Base-by-base conservation (phyloP, 805 yeast genomes). In the Wickerhamia fluorescens region DNA sequence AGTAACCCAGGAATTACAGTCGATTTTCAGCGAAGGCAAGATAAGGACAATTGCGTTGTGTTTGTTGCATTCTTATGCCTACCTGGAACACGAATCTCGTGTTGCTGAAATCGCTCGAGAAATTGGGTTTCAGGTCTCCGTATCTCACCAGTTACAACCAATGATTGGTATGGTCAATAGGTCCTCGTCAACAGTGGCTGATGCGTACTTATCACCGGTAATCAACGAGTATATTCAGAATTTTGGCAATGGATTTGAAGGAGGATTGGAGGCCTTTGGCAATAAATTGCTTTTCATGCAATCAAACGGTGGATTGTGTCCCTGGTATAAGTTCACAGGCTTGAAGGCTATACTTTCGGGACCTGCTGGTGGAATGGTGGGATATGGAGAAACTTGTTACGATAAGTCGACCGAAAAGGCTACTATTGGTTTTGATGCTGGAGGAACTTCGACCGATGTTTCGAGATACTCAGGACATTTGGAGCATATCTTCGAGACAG, bases 361-460 rank as follows among this genome's bases (percentile, higher is more conserved):
- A 2, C 97, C 97, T 3, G 97, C 97, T 7, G 97, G 97, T 21
- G 97, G 97, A 28, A 94, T 89, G 34, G 96, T 89, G 19, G 97
- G 97, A 0, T 84, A 76, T 44, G 84, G 95, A 0, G 69, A 74
- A 29, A 88, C 97, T 0, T 83, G 95, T 37, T 85, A 68, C 49
- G 73, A 68, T 36, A 31, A 15, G 5, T 11, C 14, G 4, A 19
- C 36, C 13, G 28, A 24, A 4, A 42, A 33, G 23, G 63, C 62
- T 12, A 58, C 65, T 17, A 53, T 62, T 17, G 69, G 69, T 1
- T 54, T 55, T 35, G 56, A 64, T 42, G 66, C 66, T 31, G 70
- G 70, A 23, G 70, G 70, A 14, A 64, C 70, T 2, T 60, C 67
- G 14, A 64, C 70, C 3, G 70, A 64, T 33, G 68, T 64, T 6